Evolutionary conservation across 1,284 basidiomycete species (phyloP), one percentile per base, ranked within the genome.

Genomic region (Erythrobasidium hasegawianum): DNA sequence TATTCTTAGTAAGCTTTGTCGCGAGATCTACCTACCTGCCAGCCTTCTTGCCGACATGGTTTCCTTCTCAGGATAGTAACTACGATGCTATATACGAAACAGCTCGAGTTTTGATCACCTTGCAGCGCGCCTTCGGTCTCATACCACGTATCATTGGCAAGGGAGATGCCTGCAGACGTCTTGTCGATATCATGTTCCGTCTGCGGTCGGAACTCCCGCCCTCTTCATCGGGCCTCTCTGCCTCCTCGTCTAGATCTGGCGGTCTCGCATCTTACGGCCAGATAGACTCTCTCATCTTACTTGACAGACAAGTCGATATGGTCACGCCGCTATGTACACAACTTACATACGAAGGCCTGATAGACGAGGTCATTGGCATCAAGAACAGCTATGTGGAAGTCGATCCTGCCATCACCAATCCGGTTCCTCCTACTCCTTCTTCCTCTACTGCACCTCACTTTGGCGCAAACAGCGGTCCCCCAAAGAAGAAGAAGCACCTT

Each of bases 251-350:
- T 0, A 47, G 70, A 1, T 53, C 64, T 0, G 52, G 69, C 0
- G 56, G 68, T 1, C 71, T 70, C 8, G 57, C 71, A 5, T 69
- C 72, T 8, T 73, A 72, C 45, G 72, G 75, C n/a, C 70, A 76
- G 20, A 83, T 98, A 62, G 96, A 99, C 76, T 87, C 86, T 20
- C 79, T 98, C 65, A 86, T 98, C 71, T 83, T 98, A 47, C 74
- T 98, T 64, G 96, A 99, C 76, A 85, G 96, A 57, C 84, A 86
- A 49, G 86, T 90, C n/a, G 96, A 98, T 76, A 89, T 97, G 86
- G 86, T 96, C 59, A 97, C 95, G 0, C 93, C 95, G 0, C 82
- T 98, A 60, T 85, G 95, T 53, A 98, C 95, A 0, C 95, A 98
- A 75, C 81, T 98, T 61, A 99, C 96, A 0, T 99, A 97, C 74